Evolutionary conservation across 257 asterid species (phyloP), one percentile per base, ranked within the genome.

Genomic region (Capsicum baccatum): DNA sequence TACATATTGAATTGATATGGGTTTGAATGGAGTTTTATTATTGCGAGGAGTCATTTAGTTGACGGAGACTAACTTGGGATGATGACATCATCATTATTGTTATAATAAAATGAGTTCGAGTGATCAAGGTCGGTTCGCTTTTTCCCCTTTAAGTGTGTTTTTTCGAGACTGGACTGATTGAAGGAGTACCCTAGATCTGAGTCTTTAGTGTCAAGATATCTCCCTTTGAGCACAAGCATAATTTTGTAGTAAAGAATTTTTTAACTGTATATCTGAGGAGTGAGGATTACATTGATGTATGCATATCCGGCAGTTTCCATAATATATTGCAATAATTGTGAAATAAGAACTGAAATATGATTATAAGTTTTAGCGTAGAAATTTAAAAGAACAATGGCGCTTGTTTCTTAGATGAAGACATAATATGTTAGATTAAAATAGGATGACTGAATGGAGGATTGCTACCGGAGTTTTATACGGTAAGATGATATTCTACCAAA

Each of bases 351-450:
- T 70, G 35, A 70, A 10, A 4, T 16, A 9, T 69, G 35, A 70
- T 70, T 70, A 9, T 35, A 42, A 70, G 44, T 42, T 71, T 5
- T 19, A 71, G 10, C 58, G 80, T 71, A 47, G 37, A 71, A 44
- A 10, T 71, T 71, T 71, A 3, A 2, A 54, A 71, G 80, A 19
- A 11, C 0, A 3, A 50, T 5, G 56, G 0, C 6, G 7, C 57
- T 42, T 0, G 0, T 71, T n/a, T 17, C 79, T 44, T 71, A n/a
- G 58, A 47, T 1, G 58, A 71, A 71, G 80, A 47, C 79, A 9
- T n/a, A n/a, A 17, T n/a, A 71, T 71, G 16, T 44, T 39, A 48
- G n/a, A 70, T 70, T 70, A 70, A 70, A 71, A 71, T 47, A 71
- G 10, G n/a, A 47, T 71, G 58, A 71, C 17, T n/a, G 58, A 10